Evolutionary conservation across 2,329 filamentous ascomycete species (phyloP).

Genomic region (Penicillium expansum): DNA sequence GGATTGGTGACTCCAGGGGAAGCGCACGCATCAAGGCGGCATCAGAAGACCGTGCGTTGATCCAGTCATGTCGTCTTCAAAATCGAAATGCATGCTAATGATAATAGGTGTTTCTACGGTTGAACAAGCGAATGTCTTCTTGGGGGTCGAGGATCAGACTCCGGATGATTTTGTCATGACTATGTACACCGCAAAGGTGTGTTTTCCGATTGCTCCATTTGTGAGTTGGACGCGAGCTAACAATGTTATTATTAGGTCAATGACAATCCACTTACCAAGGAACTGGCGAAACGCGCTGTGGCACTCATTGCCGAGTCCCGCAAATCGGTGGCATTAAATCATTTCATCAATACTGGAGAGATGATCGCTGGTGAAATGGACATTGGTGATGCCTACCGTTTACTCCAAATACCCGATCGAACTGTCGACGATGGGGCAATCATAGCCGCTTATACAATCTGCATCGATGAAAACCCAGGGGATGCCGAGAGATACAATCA

Average conservation of each 20-base stretch:
- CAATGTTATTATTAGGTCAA: constrained; percentile 39
- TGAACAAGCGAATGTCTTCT: constrained; percentile 61
- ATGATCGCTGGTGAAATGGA: constrained; percentile 54
- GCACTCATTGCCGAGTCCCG: constrained; percentile 58
- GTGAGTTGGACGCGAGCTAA: neutral
- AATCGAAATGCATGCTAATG: constrained; percentile 3
- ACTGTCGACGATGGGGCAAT: constrained; percentile 52
- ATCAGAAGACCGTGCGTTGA: constrained; percentile 52
- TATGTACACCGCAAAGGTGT: constrained; percentile 57
- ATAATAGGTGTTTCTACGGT: constrained; percentile 55
- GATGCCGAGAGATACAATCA: constrained; percentile 46
- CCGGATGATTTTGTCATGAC: constrained; percentile 59
- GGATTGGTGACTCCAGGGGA: constrained; percentile 58
- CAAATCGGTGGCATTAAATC: constrained; percentile 53
- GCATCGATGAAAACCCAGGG: constrained; percentile 46
- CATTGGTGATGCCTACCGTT: constrained; percentile 52
- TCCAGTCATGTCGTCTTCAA: neutral
- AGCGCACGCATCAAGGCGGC: constrained; percentile 59
- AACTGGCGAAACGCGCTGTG: constrained; percentile 55
- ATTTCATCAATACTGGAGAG: constrained; percentile 54
- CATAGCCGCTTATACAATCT: constrained; percentile 48
- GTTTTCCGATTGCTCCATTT: constrained; percentile 4
- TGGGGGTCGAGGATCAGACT: constrained; percentile 52
- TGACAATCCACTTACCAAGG: constrained; percentile 51
- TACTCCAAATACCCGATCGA: constrained; percentile 53